Evolutionary conservation across 805 yeast genomes (phyloP), one percentile per base, ranked within the genome.

Genomic region (Kodamaea restingae): DNA sequence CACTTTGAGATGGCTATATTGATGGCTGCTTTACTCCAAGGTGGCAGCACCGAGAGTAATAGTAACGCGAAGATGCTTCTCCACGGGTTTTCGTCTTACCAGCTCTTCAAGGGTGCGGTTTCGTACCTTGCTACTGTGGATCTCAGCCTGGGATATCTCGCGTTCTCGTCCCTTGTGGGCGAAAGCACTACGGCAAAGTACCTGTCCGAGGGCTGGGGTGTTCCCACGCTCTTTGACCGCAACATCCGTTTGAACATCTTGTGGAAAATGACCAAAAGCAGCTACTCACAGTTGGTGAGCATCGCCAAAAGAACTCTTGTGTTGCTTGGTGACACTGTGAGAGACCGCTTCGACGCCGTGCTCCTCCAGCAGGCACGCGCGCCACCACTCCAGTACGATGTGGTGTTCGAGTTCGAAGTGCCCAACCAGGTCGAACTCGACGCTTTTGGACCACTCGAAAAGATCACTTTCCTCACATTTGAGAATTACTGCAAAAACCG

Each of bases 41-140:
- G 96, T 50, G 95, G 95, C 49, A 90, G 91, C 43, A 60, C 66
- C 5, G 72, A 70, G 48, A 93, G 95, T 10, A 83, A 81, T 51
- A 4, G 12, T 7, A 84, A 80, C 52, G 81, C n/a, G n/a, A n/a
- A n/a, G n/a, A n/a, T 88, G 17, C 68, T 93, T 40, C 60, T 88
- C 27, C 83, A 81, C 50, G 98, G 98, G 0, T 91, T 84, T 59
- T 88, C 96, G 3, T 83, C 95, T 15, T 93, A 88, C 57, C 98
- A 93, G 64, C 67, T 93, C 37, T 93, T 93, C 70, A 90, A 87
- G 57, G 96, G 95, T 56, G 80, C 86, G 1, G 71, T 93, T 41
- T 79, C 80, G 51, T 90, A 84, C 54, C 56, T 91, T 44, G 95
- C 96, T 2, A 76, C 85, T 2, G 80, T 81, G 71, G 95, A 88